Evolutionary conservation across 176 grass and related monocot genomes (phyloP), one percentile per base, ranked within the genome.

Genomic region (Coix lacrymajobi): DNA sequence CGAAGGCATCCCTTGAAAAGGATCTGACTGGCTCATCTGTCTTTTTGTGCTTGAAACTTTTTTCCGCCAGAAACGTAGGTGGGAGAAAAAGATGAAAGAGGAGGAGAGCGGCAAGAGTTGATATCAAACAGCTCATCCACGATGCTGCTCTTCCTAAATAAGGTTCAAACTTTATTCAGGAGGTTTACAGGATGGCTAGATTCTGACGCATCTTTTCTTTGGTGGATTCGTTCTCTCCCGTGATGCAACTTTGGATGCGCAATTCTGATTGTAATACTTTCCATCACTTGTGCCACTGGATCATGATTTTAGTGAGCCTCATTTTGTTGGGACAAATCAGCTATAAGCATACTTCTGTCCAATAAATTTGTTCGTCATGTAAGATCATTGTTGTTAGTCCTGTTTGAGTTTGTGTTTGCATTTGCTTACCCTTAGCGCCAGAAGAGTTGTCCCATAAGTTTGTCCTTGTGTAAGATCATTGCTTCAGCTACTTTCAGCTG

Each of bases 11-110:
- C 51, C 41, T 48, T 38, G 0, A 26, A 57, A 62, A 32, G 3
- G 36, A 85, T 78, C 56, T 88, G 37, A 66, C 64, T 41, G 16
- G 11, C 43, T 85, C 31, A 48, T 82, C 28, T 76, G 0, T 49
- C 7, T 76, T 9, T 65, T 38, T 67, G 45, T 79, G 60, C 41
- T 37, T 9, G 17, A 43, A 63, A 75, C 70, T 69, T 83, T 76
- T 22, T 71, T 16, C 40, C 48, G 56, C 54, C 92, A 98, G 92
- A 98, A 98, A 49, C 92, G 92, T 40, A 79, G 88, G 61, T 95
- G 96, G 88, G 92, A 93, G 76, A 98, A 98, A 62, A 98, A 89
- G 84, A 91, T 95, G 88, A 94, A 91, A 90, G 86, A 91, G n/a
- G 92, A 98, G 73, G 95, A 95, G 12, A 56, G 83, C 29, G 12